Percentiles rank a stretch among this genome's conserved stretches.
phyloP scores from a whole-genome alignment of 768 basidiomycete species.

The Suillus fuscotomentosus region DNA sequence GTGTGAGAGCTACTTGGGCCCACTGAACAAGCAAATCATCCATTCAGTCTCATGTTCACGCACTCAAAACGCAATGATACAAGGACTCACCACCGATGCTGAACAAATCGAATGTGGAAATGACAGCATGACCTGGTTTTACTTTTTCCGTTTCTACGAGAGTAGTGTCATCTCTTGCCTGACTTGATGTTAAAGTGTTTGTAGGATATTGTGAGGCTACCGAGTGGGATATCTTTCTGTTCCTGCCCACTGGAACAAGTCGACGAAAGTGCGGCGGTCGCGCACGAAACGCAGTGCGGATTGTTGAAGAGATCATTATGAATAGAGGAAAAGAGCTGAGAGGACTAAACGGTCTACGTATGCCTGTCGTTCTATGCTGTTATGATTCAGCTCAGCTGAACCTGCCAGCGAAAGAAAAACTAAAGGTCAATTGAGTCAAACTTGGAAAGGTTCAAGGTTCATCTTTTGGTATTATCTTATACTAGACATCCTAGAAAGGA shows the following conservation, averaged over 20 bases:
- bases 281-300: conserved; percentile 9
- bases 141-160: conserved; percentile 15
- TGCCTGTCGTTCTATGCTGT: conserved; percentile 1
- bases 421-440: background rate
- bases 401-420: background rate
- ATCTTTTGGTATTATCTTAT: background rate
- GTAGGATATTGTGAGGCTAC: conserved; percentile 5
- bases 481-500: conserved; percentile 8
- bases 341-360: background rate
- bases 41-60: background rate
- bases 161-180: conserved; percentile 5
- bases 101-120: conserved; percentile 91
- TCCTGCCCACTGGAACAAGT: background rate
- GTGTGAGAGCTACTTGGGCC: conserved; percentile 67
- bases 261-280: background rate
- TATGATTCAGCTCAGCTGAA: background rate
- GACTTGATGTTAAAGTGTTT: conserved; percentile 2
- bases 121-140: conserved; percentile 80
- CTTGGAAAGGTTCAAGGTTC: background rate
- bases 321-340: background rate
- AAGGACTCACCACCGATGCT: conserved; percentile 73
- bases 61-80: background rate
- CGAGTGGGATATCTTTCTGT: conserved; percentile 19
- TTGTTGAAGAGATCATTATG: conserved; percentile 10
- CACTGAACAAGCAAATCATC: conserved; percentile 38